These are phyloP conservation scores for Taxawa tesnikishii DNA, from an alignment of 2,329 filamentous ascomycete genomes.

Conservation along the genomic window DNA sequence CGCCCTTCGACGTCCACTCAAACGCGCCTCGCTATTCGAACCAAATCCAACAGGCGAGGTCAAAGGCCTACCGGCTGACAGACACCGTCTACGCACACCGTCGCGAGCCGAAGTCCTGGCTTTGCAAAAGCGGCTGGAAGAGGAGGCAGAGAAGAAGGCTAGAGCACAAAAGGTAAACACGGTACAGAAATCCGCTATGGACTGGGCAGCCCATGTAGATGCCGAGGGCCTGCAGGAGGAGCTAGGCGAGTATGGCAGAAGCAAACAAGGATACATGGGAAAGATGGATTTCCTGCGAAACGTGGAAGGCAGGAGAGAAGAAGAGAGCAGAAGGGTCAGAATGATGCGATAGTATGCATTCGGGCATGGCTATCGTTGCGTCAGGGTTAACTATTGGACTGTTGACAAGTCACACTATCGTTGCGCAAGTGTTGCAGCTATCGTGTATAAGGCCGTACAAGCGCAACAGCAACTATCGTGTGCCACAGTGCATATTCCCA, in stretches of 20 bases:
- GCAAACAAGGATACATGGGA: slow-evolving; percentile 48
- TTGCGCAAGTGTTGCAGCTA: no score
- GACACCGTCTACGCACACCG: slow-evolving; percentile 25
- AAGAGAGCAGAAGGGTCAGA: slow-evolving; percentile 41
- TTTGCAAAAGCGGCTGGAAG: slow-evolving; percentile 19
- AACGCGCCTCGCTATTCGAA: slow-evolving; percentile 37
- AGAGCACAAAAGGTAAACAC: slow-evolving; percentile 51
- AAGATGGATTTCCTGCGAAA: slow-evolving; percentile 51
- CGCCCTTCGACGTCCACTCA: slow-evolving; percentile 25
- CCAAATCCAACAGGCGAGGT: slow-evolving; percentile 36
- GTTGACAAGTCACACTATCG: no score
- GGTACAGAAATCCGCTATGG: slow-evolving; percentile 52
- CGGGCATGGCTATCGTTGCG: no score
- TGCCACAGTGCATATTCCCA: no score
- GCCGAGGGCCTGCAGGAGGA: slow-evolving; percentile 49
- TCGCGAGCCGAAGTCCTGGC: slow-evolving; percentile 17
- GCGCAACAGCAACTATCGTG: no score
- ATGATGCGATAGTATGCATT: no score
- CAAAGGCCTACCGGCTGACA: slow-evolving; percentile 30
- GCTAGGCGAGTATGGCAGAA: slow-evolving; percentile 47
- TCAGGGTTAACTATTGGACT: no score
- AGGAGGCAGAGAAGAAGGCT: slow-evolving; percentile 21
- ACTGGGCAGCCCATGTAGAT: slow-evolving; percentile 54
- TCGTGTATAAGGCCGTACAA: no score
- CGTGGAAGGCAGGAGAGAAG: slow-evolving; percentile 43